Conservation (phyloP, 1,284 basidiomycete species). For the Phellopilus nigrolimitatus region DNA sequence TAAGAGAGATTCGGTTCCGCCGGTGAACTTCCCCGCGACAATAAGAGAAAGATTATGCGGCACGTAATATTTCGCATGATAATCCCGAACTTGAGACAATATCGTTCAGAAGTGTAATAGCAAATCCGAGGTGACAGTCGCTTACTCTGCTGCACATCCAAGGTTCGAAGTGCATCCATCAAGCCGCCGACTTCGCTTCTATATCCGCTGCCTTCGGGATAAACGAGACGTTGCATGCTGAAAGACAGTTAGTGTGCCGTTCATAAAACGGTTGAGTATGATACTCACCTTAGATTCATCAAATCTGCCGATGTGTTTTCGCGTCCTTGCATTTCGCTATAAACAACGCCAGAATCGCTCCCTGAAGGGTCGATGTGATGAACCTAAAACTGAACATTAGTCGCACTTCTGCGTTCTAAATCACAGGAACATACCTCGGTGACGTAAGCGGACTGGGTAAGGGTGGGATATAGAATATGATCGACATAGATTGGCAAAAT, state of each 20-base stretch:
- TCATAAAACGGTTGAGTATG: background rate
- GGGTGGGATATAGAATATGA: constrained; percentile 95
- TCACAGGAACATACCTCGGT: constrained; percentile 64
- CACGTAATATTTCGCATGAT: constrained; percentile 89
- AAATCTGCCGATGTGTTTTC: constrained; percentile 91
- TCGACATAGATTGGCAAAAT: constrained; percentile 95
- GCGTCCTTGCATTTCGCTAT: constrained; percentile 97
- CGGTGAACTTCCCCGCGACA: constrained; percentile 74
- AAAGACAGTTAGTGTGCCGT: background rate
- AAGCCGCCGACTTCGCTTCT: constrained; percentile 96
- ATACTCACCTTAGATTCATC: constrained; percentile 75
- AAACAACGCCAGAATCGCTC: constrained; percentile 94
- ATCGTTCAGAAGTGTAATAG: constrained; percentile 16
- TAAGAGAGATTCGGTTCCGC: constrained; percentile 65
- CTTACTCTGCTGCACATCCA: constrained; percentile 89
- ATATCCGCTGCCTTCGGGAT: constrained; percentile 84
- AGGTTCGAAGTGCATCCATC: constrained; percentile 84
- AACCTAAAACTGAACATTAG: constrained; percentile 44
- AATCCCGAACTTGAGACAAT: constrained; percentile 67
- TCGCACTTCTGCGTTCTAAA: constrained; percentile 15
- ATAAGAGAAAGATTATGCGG: constrained; percentile 91
- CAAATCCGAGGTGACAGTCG: no score
- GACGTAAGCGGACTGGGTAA: constrained; percentile 86
- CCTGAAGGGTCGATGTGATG: constrained; percentile 91
- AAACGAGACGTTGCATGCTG: constrained; percentile 77